These are phyloP conservation scores for Fagopyrum esculentum DNA, from an alignment of 148 eudicot species.

Conservation along the genomic window DNA sequence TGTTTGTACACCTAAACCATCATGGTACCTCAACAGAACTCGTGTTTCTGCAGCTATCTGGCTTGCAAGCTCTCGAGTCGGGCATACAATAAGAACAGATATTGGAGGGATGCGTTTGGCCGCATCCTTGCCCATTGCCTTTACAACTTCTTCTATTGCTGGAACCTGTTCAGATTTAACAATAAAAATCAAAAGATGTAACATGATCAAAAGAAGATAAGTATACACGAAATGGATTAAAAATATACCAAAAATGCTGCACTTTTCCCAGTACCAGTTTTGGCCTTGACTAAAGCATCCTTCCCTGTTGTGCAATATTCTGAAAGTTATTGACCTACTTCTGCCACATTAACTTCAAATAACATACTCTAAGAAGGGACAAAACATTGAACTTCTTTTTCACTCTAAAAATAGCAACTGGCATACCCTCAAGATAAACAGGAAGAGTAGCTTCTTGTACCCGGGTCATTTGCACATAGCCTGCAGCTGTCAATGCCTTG, in stretches of 20 bases:
- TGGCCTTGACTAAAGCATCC: slow-evolving; percentile 84
- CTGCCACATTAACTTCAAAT: neutral
- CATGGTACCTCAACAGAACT: slow-evolving; percentile 78
- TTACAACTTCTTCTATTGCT: slow-evolving; percentile 96
- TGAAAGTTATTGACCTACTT: slow-evolving; percentile 11
- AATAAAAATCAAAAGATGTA: slow-evolving; percentile 18
- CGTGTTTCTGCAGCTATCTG: slow-evolving; percentile 89
- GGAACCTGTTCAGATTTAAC: slow-evolving; percentile 82
- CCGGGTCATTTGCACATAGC: slow-evolving; percentile 78
- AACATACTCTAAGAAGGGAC: no score
- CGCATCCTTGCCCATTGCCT: slow-evolving; percentile 37
- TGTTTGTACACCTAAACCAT: slow-evolving; percentile 76
- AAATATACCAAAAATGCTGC: slow-evolving; percentile 87
- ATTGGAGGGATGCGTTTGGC: slow-evolving; percentile 53
- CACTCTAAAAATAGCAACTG: neutral
- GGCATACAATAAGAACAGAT: slow-evolving; percentile 83
- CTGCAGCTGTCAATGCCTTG: slow-evolving; percentile 71
- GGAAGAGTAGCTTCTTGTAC: slow-evolving; percentile 80
- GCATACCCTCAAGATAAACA: slow-evolving; percentile 68
- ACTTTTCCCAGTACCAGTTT: slow-evolving; percentile 89
- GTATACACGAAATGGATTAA: slow-evolving; percentile 6
- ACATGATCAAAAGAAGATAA: slow-evolving; percentile 4
- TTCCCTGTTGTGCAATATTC: slow-evolving; percentile 44
- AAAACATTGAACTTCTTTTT: neutral
- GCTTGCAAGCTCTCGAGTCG: slow-evolving; percentile 96